Base-by-base conservation (phyloP, 306 rosid species). In the Aeschynomene evenia region DNA sequence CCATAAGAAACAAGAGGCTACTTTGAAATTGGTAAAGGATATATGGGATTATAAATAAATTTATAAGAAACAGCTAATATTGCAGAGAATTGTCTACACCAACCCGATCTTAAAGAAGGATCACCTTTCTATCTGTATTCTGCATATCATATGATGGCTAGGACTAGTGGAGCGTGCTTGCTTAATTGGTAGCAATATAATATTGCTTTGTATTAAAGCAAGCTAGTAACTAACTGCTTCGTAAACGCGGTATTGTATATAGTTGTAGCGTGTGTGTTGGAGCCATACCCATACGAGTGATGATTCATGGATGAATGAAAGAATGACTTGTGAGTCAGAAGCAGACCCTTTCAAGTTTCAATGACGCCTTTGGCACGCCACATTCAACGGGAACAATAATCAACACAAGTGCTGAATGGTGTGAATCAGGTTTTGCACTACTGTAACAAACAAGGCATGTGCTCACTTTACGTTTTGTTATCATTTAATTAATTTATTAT, bases 201-300 rank as follows among this genome's bases (percentile, higher is more conserved):
- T 11, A 40, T 53, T 11, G 74, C 64, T 68, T 37, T 23, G 74
- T 59, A 45, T 45, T 45, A 4, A 45, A 45, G 51, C n/a, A n/a
- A 40, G 51, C 15, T 45, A 40, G 15, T 45, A 45, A 63, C 16
- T 8, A 37, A 37, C 9, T 14, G 9, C 14, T 13, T 10, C 18
- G 53, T 23, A 39, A 68, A 54, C 64, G 63, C n/a, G n/a, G n/a
- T n/a, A n/a, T n/a, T n/a, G 74, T 39, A 65, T n/a, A n/a, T n/a
- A n/a, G n/a, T 56, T 70, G 56, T 56, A 56, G 31, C 66, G 45
- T 56, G 4, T 29, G 49, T 51, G 21, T 20, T 31, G 59, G 48
- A n/a, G 14, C 15, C 70, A 31, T 54, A 33, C 21, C 15, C 70
- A 31, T 54, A 33, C 21, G 34, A 71, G 13, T 49, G 69, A 60